These are phyloP conservation scores for Hypoxylon rickii DNA, from an alignment of 495 filamentous ascomycete species.

Conservation along the genomic window DNA sequence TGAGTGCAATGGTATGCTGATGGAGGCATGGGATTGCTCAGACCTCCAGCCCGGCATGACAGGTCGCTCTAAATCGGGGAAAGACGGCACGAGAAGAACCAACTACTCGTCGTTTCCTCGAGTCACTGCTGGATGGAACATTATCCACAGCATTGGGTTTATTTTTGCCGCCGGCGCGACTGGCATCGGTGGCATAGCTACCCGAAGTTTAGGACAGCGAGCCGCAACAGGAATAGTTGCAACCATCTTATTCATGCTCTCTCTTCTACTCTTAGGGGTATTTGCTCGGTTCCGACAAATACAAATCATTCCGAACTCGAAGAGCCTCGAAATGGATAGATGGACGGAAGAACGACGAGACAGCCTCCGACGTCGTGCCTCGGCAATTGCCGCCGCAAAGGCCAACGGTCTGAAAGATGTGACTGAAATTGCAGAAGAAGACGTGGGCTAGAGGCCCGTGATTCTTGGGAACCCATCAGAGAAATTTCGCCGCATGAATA, in stretches of 20 bases:
- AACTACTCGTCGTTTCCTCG: constrained; percentile 72
- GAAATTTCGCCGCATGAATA: constrained; percentile 66
- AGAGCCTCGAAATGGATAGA: constrained; percentile 54
- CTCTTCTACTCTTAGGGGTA: constrained; percentile 61
- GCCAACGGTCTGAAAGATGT: constrained; percentile 44
- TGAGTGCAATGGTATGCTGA: constrained; percentile 75
- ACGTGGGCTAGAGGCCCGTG: constrained; percentile 65
- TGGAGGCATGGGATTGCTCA: constrained; percentile 80
- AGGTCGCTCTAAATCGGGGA: constrained; percentile 54
- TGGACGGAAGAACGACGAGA: constrained; percentile 50
- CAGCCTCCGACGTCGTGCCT: constrained; percentile 44
- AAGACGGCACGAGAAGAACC: constrained; percentile 50
- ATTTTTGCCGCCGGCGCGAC: constrained; percentile 67
- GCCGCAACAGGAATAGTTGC: constrained; percentile 66
- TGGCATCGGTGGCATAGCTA: constrained; percentile 62
- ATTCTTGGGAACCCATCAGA: constrained; percentile 71
- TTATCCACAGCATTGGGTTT: constrained; percentile 68
- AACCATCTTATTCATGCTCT: constrained; percentile 63
- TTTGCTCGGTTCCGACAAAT: constrained; percentile 65
- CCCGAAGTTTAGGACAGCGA: constrained; percentile 67
- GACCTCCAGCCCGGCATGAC: constrained; percentile 69
- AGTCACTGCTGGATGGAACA: constrained; percentile 70
- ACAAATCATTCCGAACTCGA: constrained; percentile 66
- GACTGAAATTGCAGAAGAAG: constrained; percentile 48
- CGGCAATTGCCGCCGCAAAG: constrained; percentile 39